These are phyloP conservation scores for Puccinia coronata DNA, from an alignment of 1,284 basidiomycete species.

Conservation along the genomic window DNA sequence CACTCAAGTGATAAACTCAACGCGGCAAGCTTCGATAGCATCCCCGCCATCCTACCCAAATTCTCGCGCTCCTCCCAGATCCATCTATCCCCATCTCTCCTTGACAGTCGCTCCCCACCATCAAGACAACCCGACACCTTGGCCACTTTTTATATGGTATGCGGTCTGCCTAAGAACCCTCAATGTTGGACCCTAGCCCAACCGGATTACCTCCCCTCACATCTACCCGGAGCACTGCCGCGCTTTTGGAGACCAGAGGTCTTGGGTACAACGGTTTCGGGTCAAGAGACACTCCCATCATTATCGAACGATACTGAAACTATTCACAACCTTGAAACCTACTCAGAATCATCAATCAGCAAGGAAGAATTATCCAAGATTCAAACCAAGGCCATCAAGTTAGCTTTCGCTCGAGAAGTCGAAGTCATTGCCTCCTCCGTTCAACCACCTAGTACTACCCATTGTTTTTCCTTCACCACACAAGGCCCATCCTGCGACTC, in stretches of 20 bases:
- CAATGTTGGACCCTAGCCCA: conserved; percentile 83
- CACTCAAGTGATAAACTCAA: neutral
- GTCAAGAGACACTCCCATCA: conserved; percentile 50
- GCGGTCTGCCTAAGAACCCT: conserved; percentile 62
- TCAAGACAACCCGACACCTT: conserved; percentile 55
- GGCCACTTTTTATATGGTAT: conserved; percentile 62
- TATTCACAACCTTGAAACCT: neutral
- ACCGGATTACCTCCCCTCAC: conserved; percentile 79
- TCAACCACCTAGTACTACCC: conserved; percentile 85
- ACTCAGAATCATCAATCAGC: neutral
- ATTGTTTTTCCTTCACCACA: conserved; percentile 77
- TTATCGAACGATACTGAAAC: conserved; percentile 54
- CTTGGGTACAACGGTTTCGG: conserved; percentile 73
- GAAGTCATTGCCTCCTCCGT: conserved; percentile 90
- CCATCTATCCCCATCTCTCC: neutral
- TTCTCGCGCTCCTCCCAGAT: neutral
- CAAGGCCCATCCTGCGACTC: conserved; percentile 51
- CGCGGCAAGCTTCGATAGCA: neutral
- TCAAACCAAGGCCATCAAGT: conserved; percentile 85
- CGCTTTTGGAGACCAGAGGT: conserved; percentile 95
- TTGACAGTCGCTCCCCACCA: neutral
- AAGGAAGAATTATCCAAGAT: conserved; percentile 74
- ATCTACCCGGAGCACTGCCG: conserved; percentile 80
- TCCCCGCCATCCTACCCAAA: neutral
- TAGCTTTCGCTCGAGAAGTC: conserved; percentile 81